A percentile compares a stretch with the other conserved stretches of the same genome.
These are phyloP conservation scores for Stentor roeselii DNA, from an alignment of 73 alveolate species.

Conservation along the genomic window DNA sequence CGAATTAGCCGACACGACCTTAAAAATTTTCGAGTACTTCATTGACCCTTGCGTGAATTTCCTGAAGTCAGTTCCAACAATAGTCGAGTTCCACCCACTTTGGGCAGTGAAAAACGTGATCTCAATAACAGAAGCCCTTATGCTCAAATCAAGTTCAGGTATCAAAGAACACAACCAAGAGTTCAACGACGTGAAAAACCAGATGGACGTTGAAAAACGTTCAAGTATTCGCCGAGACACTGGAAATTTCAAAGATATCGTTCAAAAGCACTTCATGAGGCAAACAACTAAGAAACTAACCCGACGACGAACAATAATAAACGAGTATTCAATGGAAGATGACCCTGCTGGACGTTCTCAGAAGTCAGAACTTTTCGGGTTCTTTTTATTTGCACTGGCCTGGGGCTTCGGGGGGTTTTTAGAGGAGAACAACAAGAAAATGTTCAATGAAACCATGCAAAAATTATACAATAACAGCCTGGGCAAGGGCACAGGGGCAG, in stretches of 20 bases:
- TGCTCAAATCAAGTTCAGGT: conserved; percentile 36
- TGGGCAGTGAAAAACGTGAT: not conserved
- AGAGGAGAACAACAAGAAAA: conserved; percentile 82
- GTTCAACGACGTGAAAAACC: conserved; percentile 61
- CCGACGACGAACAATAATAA: not conserved
- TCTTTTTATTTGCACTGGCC: conserved; percentile 64
- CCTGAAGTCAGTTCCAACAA: not conserved
- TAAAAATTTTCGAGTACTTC: not conserved
- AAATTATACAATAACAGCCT: conserved; percentile 76
- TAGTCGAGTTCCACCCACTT: not conserved
- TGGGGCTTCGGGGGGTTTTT: conserved; percentile 97
- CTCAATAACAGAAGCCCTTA: not conserved
- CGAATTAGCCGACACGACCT: not conserved
- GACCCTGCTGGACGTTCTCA: not conserved
- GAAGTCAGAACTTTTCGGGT: not conserved
- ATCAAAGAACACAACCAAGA: conserved; percentile 71
- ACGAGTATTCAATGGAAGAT: not conserved
- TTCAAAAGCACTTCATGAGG: not conserved
- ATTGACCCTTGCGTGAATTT: conserved; percentile 16
- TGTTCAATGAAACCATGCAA: conserved; percentile 65
- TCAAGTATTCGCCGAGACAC: not conserved
- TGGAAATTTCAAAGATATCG: not conserved
- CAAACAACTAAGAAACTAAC: not conserved
- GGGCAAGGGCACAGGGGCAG: conserved; percentile 95
- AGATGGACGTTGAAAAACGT: conserved; percentile 24